These are phyloP conservation scores for Trifolium dubium DNA, from an alignment of 306 rosid species.

Conservation along the genomic window DNA sequence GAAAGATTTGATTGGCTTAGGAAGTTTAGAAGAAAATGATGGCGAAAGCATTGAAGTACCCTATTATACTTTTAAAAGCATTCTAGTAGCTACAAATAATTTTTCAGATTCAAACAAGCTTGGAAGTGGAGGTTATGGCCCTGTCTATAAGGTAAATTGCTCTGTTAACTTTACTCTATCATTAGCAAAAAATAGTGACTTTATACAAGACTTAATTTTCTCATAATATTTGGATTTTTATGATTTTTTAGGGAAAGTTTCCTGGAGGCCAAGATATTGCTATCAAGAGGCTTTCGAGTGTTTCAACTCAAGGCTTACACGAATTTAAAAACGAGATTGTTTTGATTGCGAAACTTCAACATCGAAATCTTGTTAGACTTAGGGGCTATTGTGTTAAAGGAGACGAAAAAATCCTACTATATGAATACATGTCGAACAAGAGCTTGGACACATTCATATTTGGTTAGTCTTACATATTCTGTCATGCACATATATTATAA, in stretches of 20 bases:
- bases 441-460: conserved; percentile 59
- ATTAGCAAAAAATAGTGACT: background rate
- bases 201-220: background rate
- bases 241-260: conserved; percentile 44
- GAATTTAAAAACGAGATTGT: conserved; percentile 2
- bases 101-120: conserved; percentile 49
- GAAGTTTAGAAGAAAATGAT: conserved; percentile 40
- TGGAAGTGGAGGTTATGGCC: conserved; percentile 59
- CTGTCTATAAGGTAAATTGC: background rate
- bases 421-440: conserved; percentile 59
- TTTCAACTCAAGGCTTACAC: conserved; percentile 51
- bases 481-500: background rate
- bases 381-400: conserved; percentile 50
- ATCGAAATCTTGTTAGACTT: conserved; percentile 54
- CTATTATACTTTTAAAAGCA: conserved; percentile 37
- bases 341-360: conserved; percentile 4
- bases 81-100: conserved; percentile 50
- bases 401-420: conserved; percentile 55
- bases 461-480: conserved; percentile 39
- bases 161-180: background rate
- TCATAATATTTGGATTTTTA: background rate
- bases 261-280: conserved; percentile 47
- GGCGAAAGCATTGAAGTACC: conserved; percentile 41
- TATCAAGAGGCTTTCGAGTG: conserved; percentile 56
- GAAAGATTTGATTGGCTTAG: conserved; percentile 39